Conservation (phyloP, 164 flowering plant genomes). For the Aristolochia californica region DNA sequence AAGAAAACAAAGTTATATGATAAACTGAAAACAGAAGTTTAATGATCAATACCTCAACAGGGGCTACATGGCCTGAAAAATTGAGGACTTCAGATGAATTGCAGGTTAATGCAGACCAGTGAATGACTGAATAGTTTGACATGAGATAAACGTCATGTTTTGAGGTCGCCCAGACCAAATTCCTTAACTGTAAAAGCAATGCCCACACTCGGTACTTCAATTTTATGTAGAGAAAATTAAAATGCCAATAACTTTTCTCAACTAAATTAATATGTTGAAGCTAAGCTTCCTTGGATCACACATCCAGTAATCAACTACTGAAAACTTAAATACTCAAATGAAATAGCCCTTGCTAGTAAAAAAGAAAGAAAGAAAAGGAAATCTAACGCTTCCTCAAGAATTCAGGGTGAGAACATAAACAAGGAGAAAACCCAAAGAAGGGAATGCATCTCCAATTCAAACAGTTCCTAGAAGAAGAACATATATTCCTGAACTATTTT, state of each 20-base stretch:
- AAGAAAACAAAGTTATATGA: background rate
- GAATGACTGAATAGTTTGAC: slow-evolving; percentile 12
- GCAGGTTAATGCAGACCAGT: slow-evolving; percentile 12
- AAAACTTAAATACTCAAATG: background rate
- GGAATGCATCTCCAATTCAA: background rate
- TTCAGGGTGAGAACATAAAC: too few relatives aligned
- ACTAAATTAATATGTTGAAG: too few relatives aligned
- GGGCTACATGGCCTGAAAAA: slow-evolving; percentile 12
- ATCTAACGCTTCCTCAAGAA: background rate
- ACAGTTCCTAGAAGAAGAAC: background rate
- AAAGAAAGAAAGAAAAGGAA: background rate
- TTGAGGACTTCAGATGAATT: slow-evolving; percentile 12
- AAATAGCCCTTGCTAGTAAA: background rate
- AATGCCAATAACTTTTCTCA: too few relatives aligned
- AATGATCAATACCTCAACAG: slow-evolving; percentile 26
- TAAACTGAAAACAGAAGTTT: background rate
- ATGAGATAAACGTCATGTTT: slow-evolving; percentile 15
- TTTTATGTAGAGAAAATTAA: background rate
- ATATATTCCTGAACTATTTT: too few relatives aligned
- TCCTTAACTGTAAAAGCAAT: slow-evolving; percentile 8
- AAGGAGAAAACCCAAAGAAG: too few relatives aligned
- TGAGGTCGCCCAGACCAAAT: slow-evolving; percentile 17
- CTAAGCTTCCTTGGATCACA: background rate
- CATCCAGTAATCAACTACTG: background rate
- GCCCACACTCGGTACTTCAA: too few relatives aligned